A percentile compares a stretch with the other conserved stretches of the same genome.
Evolutionary conservation across 345 rosid genomes (phyloP).

Genomic region (Microthlaspi erraticum): DNA sequence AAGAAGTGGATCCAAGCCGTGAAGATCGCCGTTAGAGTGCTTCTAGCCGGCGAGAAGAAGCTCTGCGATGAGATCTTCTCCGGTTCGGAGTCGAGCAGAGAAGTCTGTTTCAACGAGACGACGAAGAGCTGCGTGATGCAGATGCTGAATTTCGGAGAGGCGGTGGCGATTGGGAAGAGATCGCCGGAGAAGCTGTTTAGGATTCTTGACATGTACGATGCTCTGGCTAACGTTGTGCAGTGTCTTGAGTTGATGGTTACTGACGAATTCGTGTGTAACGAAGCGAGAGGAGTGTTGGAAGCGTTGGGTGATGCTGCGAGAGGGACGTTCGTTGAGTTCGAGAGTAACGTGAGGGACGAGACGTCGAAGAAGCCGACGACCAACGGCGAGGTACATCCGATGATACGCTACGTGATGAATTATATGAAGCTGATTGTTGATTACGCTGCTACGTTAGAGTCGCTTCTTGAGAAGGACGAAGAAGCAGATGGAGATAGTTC

Average conservation of each 20-base stretch:
- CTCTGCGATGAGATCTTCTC: slow-evolving; percentile 77
- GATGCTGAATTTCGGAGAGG: slow-evolving; percentile 90
- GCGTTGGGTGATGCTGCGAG: slow-evolving; percentile 74
- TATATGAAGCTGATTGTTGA: slow-evolving; percentile 88
- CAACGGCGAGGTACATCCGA: slow-evolving; percentile 93
- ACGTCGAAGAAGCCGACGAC: slow-evolving; percentile 77
- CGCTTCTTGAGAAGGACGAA: slow-evolving; percentile 60
- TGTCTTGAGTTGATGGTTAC: slow-evolving; percentile 65
- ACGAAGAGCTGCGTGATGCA: slow-evolving; percentile 87
- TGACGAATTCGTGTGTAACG: slow-evolving; percentile 58
- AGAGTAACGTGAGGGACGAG: slow-evolving; percentile 79
- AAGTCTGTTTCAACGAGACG: slow-evolving; percentile 84
- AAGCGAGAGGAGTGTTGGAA: slow-evolving; percentile 71
- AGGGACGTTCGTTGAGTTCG: slow-evolving; percentile 90
- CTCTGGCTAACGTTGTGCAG: slow-evolving; percentile 60
- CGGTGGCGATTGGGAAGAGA: slow-evolving; percentile 79
- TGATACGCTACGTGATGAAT: slow-evolving; percentile 94
- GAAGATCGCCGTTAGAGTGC: slow-evolving; percentile 71
- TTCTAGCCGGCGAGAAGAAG: slow-evolving; percentile 78
- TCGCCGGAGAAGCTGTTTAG: slow-evolving; percentile 94
- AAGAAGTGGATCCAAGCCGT: slow-evolving; percentile 94
- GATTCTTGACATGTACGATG: slow-evolving; percentile 95
- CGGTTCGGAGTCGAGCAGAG: slow-evolving; percentile 61
- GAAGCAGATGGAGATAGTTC: too few species aligned
- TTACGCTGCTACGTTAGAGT: slow-evolving; percentile 68